Evolutionary conservation across 495 filamentous ascomycete genomes (phyloP), one percentile per base, ranked within the genome.

Genomic region (Chaetomidium leptoderma): DNA sequence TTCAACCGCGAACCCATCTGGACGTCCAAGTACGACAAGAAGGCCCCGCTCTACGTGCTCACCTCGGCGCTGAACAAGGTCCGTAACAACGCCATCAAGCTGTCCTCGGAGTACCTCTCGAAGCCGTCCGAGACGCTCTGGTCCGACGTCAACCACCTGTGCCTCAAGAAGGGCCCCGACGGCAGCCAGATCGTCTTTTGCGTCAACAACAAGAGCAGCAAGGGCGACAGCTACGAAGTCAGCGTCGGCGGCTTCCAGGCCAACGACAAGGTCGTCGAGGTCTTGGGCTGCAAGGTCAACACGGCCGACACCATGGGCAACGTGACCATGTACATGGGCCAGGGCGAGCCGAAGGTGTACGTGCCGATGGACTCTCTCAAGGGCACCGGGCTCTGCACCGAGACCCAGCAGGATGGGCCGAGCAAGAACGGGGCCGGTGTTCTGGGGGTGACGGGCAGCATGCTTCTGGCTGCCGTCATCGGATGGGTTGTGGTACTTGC

Each of bases 1-100:
- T 62, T 70, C 47, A 87, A 91, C 70, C 86, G 89, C 50, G 87
- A 91, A 70, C 83, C 88, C 27, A 62, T 90, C 35, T 93, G 89
- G 89, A 71, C 79, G 8, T 80, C 81, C 33, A 68, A 66, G 2
- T 92, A 90, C 70, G 66, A 80, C 61, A 87, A 80, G 44, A 60
- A 64, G 16, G 62, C 80, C 0, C 70, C 78, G 6, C 76, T 91
- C 5, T 91, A 89, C 74, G 71, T 70, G 2, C 76, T 79, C 35
- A 81, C 83, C 24, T 68, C 78, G 0, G 74, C 66, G n/a, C 52
- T 84, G 16, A 89, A 89, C 72, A 74, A 78, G 55, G 72, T 87
- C 40, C 81, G 86, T 5, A 86, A 79, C 56, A 72, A 77, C 21
- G 84, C 83, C 21, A 78, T 85, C 59, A 65, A 62, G 53, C 56